A percentile compares a stretch with the other conserved stretches of the same genome.
Conservation (phyloP, 1,139 yeast genomes). For the Taphrina pruni region DNA sequence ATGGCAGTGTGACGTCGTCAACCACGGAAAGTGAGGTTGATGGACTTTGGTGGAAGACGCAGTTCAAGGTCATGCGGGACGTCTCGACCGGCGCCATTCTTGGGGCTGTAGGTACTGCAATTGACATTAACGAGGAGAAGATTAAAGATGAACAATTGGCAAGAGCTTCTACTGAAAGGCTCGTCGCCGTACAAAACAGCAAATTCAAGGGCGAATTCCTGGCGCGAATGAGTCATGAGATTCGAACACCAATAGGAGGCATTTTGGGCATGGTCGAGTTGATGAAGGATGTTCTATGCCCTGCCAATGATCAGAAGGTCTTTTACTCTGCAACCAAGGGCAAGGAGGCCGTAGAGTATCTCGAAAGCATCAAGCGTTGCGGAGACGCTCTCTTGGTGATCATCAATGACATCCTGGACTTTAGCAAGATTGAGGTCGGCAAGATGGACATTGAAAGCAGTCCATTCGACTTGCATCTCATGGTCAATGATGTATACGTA, state of each 20-base stretch:
- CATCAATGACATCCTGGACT: constrained; percentile 79
- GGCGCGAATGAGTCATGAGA: constrained; percentile 90
- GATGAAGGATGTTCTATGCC: constrained; percentile 65
- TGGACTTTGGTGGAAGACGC: constrained; percentile 49
- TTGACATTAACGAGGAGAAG: constrained; percentile 51
- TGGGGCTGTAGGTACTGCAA: constrained; percentile 49
- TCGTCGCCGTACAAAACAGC: constrained; percentile 86
- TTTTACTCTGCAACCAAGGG: constrained; percentile 57
- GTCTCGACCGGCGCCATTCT: constrained; percentile 44
- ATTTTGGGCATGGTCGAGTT: constrained; percentile 92
- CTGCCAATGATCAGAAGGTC: constrained; percentile 12
- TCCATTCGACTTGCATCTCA: constrained; percentile 57
- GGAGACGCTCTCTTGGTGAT: constrained; percentile 78
- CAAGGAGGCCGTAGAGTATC: constrained; percentile 79
- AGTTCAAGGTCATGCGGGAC: constrained; percentile 45
- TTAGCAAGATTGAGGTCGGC: constrained; percentile 81
- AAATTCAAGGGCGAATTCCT: constrained; percentile 90
- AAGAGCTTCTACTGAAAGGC: constrained; percentile 63
- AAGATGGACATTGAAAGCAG: constrained; percentile 73
- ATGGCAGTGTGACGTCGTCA: constrained; percentile 24
- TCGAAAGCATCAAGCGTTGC: constrained; percentile 74
- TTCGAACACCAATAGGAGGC: constrained; percentile 90
- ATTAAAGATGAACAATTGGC: constrained; percentile 66
- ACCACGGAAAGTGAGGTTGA: constrained; percentile 47
- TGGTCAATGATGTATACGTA: constrained; percentile 48